Conservation (phyloP, 768 basidiomycete genomes). For the Trametes gibbosa region DNA sequence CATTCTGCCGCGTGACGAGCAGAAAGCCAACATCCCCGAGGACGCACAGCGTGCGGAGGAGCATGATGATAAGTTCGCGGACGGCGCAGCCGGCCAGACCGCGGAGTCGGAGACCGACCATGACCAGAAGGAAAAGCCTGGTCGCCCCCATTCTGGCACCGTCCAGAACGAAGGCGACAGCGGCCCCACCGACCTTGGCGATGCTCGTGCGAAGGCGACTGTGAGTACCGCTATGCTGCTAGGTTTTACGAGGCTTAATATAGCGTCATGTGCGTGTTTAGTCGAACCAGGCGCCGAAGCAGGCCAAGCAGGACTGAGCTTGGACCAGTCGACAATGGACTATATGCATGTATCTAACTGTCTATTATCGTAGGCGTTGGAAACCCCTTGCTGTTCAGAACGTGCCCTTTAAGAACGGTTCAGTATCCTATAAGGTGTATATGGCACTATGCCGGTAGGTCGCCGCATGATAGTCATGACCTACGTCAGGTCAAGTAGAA, state of each 20-base stretch:
- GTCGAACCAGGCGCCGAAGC: conserved; percentile 20
- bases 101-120: conserved; percentile 22
- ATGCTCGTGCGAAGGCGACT: conserved; percentile 17
- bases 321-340: neutral
- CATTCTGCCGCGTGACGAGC: neutral
- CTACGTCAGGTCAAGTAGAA: too few species aligned
- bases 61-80: conserved; percentile 13
- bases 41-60: conserved; percentile 27
- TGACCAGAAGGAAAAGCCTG: conserved; percentile 26
- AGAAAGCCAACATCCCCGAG: conserved; percentile 25
- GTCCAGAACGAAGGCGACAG: conserved; percentile 18
- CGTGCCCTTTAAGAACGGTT: neutral
- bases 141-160: conserved; percentile 17
- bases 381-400: neutral
- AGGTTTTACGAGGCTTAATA: too few species aligned
- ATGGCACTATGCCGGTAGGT: too few species aligned
- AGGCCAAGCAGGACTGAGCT: conserved; percentile 13
- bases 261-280: neutral
- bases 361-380: neutral
- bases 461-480: too few species aligned
- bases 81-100: conserved; percentile 23
- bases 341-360: conserved; percentile 10
- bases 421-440: too few species aligned
- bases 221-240: neutral
- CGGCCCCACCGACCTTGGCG: conserved; percentile 19